phyloP scores from a whole-genome alignment of 1,284 basidiomycete species.

The Leccinum angustisporum region DNA sequence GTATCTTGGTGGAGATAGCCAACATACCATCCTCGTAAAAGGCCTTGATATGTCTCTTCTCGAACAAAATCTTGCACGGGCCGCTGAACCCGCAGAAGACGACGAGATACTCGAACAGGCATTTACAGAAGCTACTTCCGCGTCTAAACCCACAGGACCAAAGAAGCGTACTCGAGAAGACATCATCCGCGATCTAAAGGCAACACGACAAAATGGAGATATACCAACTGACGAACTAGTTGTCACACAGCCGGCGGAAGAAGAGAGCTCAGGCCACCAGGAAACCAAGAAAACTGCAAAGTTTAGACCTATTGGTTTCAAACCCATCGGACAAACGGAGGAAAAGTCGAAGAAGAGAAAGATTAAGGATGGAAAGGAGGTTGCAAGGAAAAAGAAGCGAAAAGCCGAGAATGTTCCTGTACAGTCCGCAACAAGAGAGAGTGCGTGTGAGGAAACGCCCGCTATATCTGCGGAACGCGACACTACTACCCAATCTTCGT shows the following conservation, averaged over 20 bases:
- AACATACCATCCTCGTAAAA: constrained; percentile 85
- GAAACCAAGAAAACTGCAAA: constrained; percentile 62
- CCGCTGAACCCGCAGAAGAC: constrained; percentile 51
- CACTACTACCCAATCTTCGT: background rate
- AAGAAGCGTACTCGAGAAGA: constrained; percentile 75
- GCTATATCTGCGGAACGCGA: background rate
- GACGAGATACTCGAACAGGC: constrained; percentile 78
- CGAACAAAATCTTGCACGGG: constrained; percentile 77
- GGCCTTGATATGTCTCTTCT: constrained; percentile 88
- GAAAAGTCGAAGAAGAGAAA: constrained; percentile 59
- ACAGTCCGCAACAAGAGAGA: constrained; percentile 29
- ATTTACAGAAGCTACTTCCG: constrained; percentile 46
- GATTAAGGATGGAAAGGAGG: constrained; percentile 41
- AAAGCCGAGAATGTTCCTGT: constrained; percentile 32
- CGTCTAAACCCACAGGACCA: constrained; percentile 28
- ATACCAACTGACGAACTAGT: constrained; percentile 16
- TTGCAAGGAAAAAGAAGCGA: constrained; percentile 49
- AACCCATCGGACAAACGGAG: constrained; percentile 46
- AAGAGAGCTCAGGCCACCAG: constrained; percentile 42
- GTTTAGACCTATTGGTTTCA: constrained; percentile 80
- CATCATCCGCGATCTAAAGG: constrained; percentile 71
- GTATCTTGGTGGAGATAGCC: constrained; percentile 86
- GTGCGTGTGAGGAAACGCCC: constrained; percentile 20
- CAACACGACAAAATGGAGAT: constrained; percentile 44
- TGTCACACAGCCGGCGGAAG: constrained; percentile 14